Evolutionary conservation across 2,329 filamentous ascomycete species (phyloP).

Genomic region (Phoma herbarum): DNA sequence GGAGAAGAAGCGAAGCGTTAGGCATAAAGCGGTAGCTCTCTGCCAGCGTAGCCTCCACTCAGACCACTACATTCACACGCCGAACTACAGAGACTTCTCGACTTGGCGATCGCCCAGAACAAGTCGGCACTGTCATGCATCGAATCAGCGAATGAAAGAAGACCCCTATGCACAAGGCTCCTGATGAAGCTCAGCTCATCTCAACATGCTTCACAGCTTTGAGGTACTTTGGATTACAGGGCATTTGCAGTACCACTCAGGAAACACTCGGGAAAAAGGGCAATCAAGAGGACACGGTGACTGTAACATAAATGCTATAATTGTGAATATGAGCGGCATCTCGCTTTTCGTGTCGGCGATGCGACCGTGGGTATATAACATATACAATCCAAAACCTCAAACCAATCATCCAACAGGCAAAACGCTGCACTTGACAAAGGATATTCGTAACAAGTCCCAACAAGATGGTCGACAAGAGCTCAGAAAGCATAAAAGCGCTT

Average conservation of each 20-base stretch:
- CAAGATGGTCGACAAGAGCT: neutral
- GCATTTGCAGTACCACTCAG: no score
- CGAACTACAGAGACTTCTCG: no score
- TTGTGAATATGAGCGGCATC: slow-evolving; percentile 1
- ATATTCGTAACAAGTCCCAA: slow-evolving; percentile 1
- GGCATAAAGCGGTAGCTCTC: no score
- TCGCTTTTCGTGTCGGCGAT: slow-evolving; percentile 10
- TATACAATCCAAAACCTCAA: slow-evolving; percentile 6
- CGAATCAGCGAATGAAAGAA: neutral
- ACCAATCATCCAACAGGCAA: neutral
- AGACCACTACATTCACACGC: no score
- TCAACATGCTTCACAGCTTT: neutral
- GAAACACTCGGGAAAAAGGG: neutral
- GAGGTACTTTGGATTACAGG: no score
- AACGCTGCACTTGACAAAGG: slow-evolving; percentile 1
- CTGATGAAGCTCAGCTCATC: neutral
- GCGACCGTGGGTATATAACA: slow-evolving; percentile 34
- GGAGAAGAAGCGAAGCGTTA: no score
- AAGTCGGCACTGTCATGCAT: no score
- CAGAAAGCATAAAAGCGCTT: slow-evolving; percentile 18
- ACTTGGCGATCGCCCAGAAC: no score
- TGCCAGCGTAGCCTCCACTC: no score
- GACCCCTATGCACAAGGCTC: neutral
- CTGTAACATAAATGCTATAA: neutral
- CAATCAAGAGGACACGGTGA: neutral